phyloP scores from a whole-genome alignment of 2,329 filamentous ascomycete genomes.

The Chaetomiaceae sp. region DNA sequence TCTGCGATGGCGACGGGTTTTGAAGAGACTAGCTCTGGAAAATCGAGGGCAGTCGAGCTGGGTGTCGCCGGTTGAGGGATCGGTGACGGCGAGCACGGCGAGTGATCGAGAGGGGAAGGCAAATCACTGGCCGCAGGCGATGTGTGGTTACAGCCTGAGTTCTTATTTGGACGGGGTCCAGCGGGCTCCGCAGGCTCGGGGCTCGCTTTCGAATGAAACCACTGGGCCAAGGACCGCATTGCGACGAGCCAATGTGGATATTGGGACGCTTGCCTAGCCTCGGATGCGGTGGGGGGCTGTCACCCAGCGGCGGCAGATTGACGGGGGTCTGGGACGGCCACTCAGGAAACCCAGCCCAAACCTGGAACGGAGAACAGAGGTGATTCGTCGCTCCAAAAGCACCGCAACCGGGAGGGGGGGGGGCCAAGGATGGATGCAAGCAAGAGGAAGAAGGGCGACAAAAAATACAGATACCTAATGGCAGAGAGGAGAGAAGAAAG shows the following conservation, averaged over 20 bases:
- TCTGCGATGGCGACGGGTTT: slow-evolving; percentile 36
- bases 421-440: no score
- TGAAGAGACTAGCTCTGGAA: slow-evolving; percentile 28
- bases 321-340: slow-evolving; percentile 8
- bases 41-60: slow-evolving; percentile 32
- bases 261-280: slow-evolving; percentile 21
- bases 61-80: slow-evolving; percentile 45
- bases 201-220: slow-evolving; percentile 27
- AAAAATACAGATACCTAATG: not conserved
- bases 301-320: slow-evolving; percentile 5
- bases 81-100: slow-evolving; percentile 36
- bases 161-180: slow-evolving; percentile 30
- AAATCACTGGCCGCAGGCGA: slow-evolving; percentile 31
- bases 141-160: slow-evolving; percentile 33
- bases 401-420: no score
- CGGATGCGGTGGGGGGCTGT: slow-evolving; percentile 19
- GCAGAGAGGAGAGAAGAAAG: not conserved
- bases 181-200: slow-evolving; percentile 27
- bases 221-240: slow-evolving; percentile 27
- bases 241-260: slow-evolving; percentile 25
- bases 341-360: not conserved
- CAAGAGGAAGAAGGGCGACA: no score
- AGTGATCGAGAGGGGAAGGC: slow-evolving; percentile 33
- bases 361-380: not conserved
- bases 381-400: slow-evolving; percentile 7